Base-by-base conservation (phyloP, 108 stramenopile genomes). In the Epithemia pelagica region DNA sequence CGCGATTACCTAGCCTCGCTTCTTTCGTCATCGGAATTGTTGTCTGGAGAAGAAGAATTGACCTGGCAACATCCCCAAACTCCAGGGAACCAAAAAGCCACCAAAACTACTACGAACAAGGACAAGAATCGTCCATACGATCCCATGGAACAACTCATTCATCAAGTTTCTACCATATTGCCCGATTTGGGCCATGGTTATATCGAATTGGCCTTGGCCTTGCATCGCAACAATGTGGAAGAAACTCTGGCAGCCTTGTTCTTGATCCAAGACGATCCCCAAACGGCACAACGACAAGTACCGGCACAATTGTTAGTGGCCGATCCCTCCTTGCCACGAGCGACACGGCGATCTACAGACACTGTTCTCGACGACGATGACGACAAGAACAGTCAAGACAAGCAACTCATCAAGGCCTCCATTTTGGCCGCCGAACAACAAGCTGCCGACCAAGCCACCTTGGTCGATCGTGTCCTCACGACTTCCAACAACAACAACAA, bases 181-280 rank as follows among this genome's bases (percentile, higher is more conserved):
- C 90, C 90, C 19, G 65, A 78, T 68, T 70, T 90, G 26, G 93
- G 93, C 19, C 85, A 86, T 52, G 93, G 93, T 21, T 95, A 83
- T 58, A 66, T 95, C 20, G 90, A 95, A 74, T 72, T 80, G 28
- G 90, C 84, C 0, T 74, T 95, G 28, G 76, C 84, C 32, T 77
- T 76, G 27, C 82, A 83, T 72, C 65, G 81, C 28, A 75, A 80
- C n/a, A 74, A 91, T 61, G 80, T 87, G 0, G 82, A 83, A 67
- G 59, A 66, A 25, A 90, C 90, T 28, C 56, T 87, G 0, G 59
- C 85, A 8, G 76, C 78, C 24, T 62, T 94, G n/a, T 59, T 94
- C 1, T 29, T 30, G 27, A 71, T 80, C 46, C 37, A 10, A 5
- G 10, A 46, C 37, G 37, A 46, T 15, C 37, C 37, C 37, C 10